Percentiles rank a stretch among this genome's conserved stretches.
Evolutionary conservation across 352 stramenopile species (phyloP).

Genomic region (Phytophthora litchii): DNA sequence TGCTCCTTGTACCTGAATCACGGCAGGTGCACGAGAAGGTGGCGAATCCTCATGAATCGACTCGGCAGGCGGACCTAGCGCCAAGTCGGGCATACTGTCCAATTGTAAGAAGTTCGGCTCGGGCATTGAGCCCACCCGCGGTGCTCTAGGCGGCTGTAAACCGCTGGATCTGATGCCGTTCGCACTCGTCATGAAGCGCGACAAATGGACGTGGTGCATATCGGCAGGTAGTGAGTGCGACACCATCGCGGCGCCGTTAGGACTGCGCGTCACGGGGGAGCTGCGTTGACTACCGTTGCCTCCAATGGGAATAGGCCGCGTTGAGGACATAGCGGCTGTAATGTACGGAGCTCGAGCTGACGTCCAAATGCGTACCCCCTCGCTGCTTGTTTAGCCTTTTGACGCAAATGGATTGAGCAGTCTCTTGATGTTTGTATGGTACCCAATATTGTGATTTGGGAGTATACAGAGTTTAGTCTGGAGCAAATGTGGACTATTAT

Average conservation of each 20-base stretch:
- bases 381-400: conserved; percentile 3
- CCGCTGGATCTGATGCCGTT: conserved; percentile 29
- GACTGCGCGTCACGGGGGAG: conserved; percentile 38
- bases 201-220: conserved; percentile 48
- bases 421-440: conserved; percentile 6
- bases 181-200: conserved; percentile 38
- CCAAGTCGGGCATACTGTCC: conserved; percentile 62
- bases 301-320: conserved; percentile 62
- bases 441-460: too few relatives aligned
- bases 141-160: conserved; percentile 55
- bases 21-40: conserved; percentile 36
- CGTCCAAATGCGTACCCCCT: conserved; percentile 17
- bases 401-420: conserved; percentile 22
- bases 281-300: conserved; percentile 48
- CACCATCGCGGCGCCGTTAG: conserved; percentile 29
- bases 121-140: conserved; percentile 65
- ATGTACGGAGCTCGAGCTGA: conserved; percentile 7
- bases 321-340: conserved; percentile 38
- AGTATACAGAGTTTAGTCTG: conserved; percentile 8
- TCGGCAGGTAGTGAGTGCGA: conserved; percentile 70
- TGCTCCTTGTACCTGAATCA: conserved; percentile 46
- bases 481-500: too few relatives aligned
- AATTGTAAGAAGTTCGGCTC: conserved; percentile 63
- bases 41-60: conserved; percentile 31
- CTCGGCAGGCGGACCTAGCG: conserved; percentile 53